phyloP scores from a whole-genome alignment of 2,329 filamentous ascomycete genomes.

The Passalora sequoiae region DNA sequence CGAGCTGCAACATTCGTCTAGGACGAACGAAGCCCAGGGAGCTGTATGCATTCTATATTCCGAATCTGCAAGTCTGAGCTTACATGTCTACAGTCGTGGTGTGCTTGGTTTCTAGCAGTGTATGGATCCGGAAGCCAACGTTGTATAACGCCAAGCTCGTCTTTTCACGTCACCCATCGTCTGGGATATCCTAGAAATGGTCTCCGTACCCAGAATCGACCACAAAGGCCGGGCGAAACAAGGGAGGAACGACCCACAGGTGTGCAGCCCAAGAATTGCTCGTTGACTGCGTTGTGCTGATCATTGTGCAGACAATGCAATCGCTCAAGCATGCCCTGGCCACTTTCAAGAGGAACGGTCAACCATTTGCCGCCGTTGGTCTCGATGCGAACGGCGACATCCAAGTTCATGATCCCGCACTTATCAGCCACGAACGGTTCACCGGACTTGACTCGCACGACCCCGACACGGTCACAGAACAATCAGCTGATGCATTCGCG shows the following conservation, averaged over 20 bases:
- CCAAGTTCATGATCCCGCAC: not conserved
- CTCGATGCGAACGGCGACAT: constrained; percentile 6
- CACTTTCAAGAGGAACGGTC: constrained; percentile 1
- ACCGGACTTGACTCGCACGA: not conserved
- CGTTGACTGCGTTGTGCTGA: too few species aligned
- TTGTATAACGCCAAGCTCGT: too few species aligned
- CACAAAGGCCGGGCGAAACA: not conserved
- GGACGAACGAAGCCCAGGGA: not conserved
- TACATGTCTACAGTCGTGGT: too few species aligned
- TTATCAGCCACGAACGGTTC: not conserved
- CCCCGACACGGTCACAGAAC: not conserved
- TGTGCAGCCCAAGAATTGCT: too few species aligned
- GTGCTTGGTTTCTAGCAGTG: too few species aligned
- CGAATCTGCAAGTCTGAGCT: not conserved
- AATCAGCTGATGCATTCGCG: not conserved
- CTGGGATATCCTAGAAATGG: not conserved
- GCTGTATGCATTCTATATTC: not conserved
- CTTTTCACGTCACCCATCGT: too few species aligned
- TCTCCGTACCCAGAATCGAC: not conserved
- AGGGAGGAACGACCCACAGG: not conserved
- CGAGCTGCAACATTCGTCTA: too few species aligned
- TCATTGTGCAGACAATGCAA: not conserved
- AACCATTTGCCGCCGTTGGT: constrained; percentile 1
- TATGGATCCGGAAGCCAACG: too few species aligned
- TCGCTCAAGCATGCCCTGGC: constrained; percentile 6